Evolutionary conservation across 108 stramenopile species (phyloP).

Genomic region (Schizochytrium sp.): DNA sequence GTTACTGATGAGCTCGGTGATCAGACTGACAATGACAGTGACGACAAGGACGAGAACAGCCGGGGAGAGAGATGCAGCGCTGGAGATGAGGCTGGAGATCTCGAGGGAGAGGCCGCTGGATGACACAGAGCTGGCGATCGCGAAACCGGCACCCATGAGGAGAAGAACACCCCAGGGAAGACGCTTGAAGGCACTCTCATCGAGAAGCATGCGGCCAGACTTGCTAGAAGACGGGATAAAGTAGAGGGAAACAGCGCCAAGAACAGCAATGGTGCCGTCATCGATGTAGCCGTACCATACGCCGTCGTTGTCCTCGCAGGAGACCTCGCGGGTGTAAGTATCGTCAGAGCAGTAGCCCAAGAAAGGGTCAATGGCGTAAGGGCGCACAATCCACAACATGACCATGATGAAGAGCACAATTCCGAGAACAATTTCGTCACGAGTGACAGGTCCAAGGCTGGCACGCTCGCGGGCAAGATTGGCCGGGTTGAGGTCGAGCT

Average conservation of each 20-base stretch:
- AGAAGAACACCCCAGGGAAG: slow-evolving; percentile 25
- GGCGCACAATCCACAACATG: slow-evolving; percentile 18
- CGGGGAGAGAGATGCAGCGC: background rate
- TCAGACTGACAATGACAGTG: background rate
- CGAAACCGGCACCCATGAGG: background rate
- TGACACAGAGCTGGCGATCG: background rate
- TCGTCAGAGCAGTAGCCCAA: background rate
- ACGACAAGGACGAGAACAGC: background rate
- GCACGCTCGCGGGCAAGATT: background rate
- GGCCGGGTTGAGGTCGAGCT: background rate
- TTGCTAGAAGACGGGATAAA: background rate
- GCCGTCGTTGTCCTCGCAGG: background rate
- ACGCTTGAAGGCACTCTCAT: slow-evolving; percentile 14
- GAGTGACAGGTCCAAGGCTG: background rate
- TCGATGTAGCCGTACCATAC: background rate
- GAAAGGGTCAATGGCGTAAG: slow-evolving; percentile 10
- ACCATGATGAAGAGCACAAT: slow-evolving; percentile 12
- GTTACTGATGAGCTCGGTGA: slow-evolving; percentile 37
- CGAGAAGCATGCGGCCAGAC: background rate
- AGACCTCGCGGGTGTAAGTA: background rate
- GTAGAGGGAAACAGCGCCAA: slow-evolving; percentile 32
- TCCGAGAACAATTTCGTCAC: background rate
- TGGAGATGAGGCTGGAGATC: background rate
- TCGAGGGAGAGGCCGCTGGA: background rate
- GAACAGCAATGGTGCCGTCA: background rate